Percentiles rank a stretch among this genome's conserved stretches.
Conservation (phyloP, 164 flowering plant genomes). For the Kalanchoe fedtschenkoi region DNA sequence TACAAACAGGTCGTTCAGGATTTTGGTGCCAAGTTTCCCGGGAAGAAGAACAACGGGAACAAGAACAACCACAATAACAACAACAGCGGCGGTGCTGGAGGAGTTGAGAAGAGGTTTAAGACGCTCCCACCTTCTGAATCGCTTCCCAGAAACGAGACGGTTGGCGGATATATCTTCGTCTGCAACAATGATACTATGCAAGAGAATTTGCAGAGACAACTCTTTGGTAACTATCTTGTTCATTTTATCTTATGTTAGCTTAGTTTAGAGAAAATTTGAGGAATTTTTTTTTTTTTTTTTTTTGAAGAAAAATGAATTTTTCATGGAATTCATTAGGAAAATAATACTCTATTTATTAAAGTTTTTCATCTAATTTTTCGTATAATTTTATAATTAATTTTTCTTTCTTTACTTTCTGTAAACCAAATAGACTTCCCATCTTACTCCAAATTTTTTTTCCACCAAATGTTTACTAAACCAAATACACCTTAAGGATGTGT, state of each 20-base stretch:
- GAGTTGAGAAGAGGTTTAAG: conserved; percentile 79
- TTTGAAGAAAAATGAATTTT: too few relatives aligned
- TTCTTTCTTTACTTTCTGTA: too few relatives aligned
- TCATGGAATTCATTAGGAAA: too few relatives aligned
- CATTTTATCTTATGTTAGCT: neutral
- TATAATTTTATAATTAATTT: too few relatives aligned
- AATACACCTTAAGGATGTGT: too few relatives aligned
- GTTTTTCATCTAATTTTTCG: too few relatives aligned
- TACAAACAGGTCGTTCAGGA: conserved; percentile 19
- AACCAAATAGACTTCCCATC: too few relatives aligned
- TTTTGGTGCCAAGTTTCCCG: conserved; percentile 24
- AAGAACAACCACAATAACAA: conserved; percentile 17
- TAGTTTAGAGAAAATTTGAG: too few relatives aligned
- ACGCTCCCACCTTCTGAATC: conserved; percentile 84
- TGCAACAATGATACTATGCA: conserved; percentile 97
- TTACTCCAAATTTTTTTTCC: too few relatives aligned
- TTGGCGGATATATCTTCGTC: conserved; percentile 93
- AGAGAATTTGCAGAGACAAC: conserved; percentile 80
- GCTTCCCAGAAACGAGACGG: conserved; percentile 66
- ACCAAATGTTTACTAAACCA: too few relatives aligned
- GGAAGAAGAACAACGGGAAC: conserved; percentile 35
- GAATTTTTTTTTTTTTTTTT: too few relatives aligned
- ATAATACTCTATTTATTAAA: too few relatives aligned
- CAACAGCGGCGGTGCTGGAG: conserved; percentile 18
- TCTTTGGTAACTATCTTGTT: conserved; percentile 78